Evolutionary conservation across 768 basidiomycete genomes (phyloP).

Genomic region (Austroboletus festivus): DNA sequence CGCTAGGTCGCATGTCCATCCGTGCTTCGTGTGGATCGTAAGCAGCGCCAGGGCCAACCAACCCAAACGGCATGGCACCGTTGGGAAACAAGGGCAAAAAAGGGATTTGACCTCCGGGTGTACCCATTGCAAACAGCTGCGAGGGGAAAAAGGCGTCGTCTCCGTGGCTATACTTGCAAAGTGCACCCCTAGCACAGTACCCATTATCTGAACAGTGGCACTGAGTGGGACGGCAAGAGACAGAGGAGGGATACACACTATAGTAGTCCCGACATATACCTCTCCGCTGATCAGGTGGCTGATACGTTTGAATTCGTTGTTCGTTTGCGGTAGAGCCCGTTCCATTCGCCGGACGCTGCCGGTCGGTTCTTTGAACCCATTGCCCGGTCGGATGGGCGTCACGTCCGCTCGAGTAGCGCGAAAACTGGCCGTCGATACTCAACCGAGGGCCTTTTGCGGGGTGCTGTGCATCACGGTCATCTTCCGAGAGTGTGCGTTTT

Average conservation of each 20-base stretch:
- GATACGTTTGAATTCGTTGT: constrained; percentile 57
- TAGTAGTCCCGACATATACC: constrained; percentile 91
- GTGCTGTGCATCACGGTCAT: constrained; percentile 56
- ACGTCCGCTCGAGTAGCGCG: constrained; percentile 52
- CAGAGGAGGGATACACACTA: constrained; percentile 52
- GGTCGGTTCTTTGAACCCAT: constrained; percentile 39
- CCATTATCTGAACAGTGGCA: constrained; percentile 64
- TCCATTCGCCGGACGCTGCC: constrained; percentile 25
- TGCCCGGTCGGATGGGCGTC: constrained; percentile 39
- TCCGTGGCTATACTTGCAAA: constrained; percentile 91
- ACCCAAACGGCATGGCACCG: constrained; percentile 53
- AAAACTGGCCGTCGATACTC: constrained; percentile 61
- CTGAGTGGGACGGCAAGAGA: constrained; percentile 8
- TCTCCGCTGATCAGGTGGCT: constrained; percentile 68
- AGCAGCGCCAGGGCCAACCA: constrained; percentile 43
- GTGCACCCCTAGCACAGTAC: constrained; percentile 83
- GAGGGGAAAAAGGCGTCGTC: constrained; percentile 81
- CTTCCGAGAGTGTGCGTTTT: constrained; percentile 64
- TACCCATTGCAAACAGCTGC: constrained; percentile 58
- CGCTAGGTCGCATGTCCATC: constrained; percentile 74
- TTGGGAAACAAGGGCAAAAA: constrained; percentile 70
- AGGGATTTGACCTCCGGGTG: constrained; percentile 45
- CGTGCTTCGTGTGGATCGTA: constrained; percentile 79
- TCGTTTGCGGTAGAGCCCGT: constrained; percentile 33
- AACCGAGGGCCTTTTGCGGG: constrained; percentile 74